Conservation (phyloP, 169 alveolate species). For the Eimeria acervulina region DNA sequence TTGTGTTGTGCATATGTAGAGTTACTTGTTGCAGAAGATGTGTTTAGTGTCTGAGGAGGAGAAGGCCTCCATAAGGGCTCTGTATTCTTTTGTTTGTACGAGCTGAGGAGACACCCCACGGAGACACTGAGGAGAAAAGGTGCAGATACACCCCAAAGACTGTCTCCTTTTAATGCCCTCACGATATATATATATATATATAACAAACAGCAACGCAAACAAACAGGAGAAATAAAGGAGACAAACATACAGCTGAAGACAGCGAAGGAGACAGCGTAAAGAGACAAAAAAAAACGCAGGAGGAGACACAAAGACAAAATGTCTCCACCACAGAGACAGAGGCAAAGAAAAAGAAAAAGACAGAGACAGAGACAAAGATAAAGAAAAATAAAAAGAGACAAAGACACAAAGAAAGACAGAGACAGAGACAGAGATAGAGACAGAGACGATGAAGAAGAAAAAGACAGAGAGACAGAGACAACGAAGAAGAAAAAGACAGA, state of each 20-base stretch:
- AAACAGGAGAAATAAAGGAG: too few species aligned
- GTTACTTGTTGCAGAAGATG: conserved; percentile 51
- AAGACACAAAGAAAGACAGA: too few species aligned
- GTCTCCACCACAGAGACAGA: neutral
- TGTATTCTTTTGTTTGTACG: conserved; percentile 27
- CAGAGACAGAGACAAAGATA: neutral
- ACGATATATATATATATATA: too few species aligned
- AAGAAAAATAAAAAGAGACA: too few species aligned
- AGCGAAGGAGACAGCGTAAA: neutral
- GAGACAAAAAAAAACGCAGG: neutral
- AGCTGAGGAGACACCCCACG: conserved; percentile 65
- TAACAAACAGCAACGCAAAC: too few species aligned
- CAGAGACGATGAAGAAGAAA: too few species aligned
- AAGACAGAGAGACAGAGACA: too few species aligned
- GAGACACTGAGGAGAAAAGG: neutral
- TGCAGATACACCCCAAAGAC: too few species aligned
- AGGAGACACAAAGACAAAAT: neutral
- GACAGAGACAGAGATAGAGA: too few species aligned
- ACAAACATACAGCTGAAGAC: neutral
- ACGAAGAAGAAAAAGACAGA: neutral
- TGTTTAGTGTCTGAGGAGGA: conserved; percentile 47
- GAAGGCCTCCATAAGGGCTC: conserved; percentile 32
- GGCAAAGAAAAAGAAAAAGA: neutral
- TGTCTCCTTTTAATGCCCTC: too few species aligned
- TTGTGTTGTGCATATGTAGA: neutral